phyloP scores from a whole-genome alignment of 805 yeast genomes.

The Diddensiella santjacobensis region DNA sequence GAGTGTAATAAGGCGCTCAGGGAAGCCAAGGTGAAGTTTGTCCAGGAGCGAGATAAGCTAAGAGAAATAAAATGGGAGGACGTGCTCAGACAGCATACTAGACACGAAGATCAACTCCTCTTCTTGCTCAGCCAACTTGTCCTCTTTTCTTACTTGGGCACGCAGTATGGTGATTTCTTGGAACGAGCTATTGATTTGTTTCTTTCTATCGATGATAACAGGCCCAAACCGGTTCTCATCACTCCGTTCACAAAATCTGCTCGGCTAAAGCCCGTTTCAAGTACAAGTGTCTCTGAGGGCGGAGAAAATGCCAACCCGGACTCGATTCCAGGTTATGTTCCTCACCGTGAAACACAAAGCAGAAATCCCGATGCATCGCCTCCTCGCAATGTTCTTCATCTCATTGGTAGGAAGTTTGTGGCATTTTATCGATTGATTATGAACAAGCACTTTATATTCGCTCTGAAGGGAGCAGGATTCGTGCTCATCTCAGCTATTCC shows the following conservation, averaged over 20 bases:
- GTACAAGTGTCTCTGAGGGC: not conserved
- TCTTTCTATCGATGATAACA: conserved; percentile 15
- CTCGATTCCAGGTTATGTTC: conserved; percentile 6
- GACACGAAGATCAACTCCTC: conserved; percentile 8
- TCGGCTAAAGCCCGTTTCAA: conserved; percentile 2
- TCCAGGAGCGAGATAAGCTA: conserved; percentile 4
- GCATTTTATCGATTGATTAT: conserved; percentile 5
- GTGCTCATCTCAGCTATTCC: conserved; percentile 26
- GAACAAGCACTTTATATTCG: conserved; percentile 21
- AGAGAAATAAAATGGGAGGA: conserved; percentile 7
- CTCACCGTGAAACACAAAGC: conserved; percentile 16
- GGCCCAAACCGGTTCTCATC: conserved; percentile 19
- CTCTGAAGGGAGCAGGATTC: conserved; percentile 26
- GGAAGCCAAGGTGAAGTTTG: not conserved
- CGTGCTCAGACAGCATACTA: not conserved
- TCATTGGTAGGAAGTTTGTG: conserved; percentile 21
- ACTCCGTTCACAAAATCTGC: conserved; percentile 18
- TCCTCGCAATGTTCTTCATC: conserved; percentile 27
- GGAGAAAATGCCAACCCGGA: conserved; percentile 9
- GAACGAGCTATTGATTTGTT: conserved; percentile 9
- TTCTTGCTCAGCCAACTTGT: conserved; percentile 18
- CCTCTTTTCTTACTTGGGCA: conserved; percentile 18
- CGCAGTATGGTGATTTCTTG: conserved; percentile 10
- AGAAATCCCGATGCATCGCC: conserved; percentile 34
- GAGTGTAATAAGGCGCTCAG: not conserved